A percentile compares a stretch with the other conserved stretches of the same genome.
These are phyloP conservation scores for Polyrhizophydium stewartii DNA, from an alignment of 371 early-diverging fungal species.

Conservation along the genomic window DNA sequence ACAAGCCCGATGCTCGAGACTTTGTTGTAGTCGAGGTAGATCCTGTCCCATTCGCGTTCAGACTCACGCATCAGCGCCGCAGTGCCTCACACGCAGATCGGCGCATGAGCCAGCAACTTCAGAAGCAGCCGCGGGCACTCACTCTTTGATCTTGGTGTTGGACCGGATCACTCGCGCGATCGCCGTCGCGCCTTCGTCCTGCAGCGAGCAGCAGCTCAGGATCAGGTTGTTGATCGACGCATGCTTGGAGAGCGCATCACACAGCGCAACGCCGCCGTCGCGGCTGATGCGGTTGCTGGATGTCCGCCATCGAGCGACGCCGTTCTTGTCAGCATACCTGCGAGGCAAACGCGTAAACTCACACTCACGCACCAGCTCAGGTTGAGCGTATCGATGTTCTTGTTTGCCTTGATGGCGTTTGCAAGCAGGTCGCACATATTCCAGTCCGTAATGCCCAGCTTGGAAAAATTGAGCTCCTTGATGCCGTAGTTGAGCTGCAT, in stretches of 20 bases:
- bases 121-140: neutral
- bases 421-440: conserved; percentile 24
- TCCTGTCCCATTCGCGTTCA: conserved; percentile 5
- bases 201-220: conserved; percentile 39
- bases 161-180: conserved; percentile 25
- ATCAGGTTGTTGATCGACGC: conserved; percentile 24
- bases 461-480: conserved; percentile 17
- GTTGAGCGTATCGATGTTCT: conserved; percentile 21
- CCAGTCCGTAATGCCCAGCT: conserved; percentile 43
- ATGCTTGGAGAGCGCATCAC: conserved; percentile 33
- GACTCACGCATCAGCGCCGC: neutral
- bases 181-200: conserved; percentile 48
- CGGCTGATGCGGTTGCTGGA: conserved; percentile 41
- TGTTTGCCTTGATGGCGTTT: conserved; percentile 23
- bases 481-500: conserved; percentile 28
- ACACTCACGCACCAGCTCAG: conserved; percentile 29
- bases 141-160: conserved; percentile 33
- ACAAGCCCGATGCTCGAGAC: conserved; percentile 34
- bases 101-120: neutral
- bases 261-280: conserved; percentile 42
- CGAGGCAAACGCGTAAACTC: neutral
- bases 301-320: neutral
- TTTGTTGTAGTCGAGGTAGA: conserved; percentile 39
- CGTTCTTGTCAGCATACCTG: neutral
- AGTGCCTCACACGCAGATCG: neutral